A percentile compares a stretch with the other conserved stretches of the same genome.
Conservation (phyloP, 805 yeast genomes). For the Cyberlindnera nakhonratchasimensis region DNA sequence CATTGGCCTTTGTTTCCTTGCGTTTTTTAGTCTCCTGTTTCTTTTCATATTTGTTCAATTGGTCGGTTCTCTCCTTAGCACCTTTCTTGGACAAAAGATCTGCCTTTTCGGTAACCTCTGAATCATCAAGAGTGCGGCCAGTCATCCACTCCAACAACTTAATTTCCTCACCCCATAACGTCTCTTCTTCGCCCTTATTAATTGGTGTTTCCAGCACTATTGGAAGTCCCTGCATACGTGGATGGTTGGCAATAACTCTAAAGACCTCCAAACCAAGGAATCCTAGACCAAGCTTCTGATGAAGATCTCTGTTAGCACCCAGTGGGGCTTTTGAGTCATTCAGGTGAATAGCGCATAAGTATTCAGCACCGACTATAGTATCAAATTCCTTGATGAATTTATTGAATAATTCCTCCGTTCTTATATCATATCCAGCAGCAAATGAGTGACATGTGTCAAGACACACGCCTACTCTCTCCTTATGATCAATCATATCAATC, state of each 20-base stretch:
- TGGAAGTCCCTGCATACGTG: conserved; percentile 63
- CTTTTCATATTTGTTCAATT: conserved; percentile 14
- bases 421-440: conserved; percentile 93
- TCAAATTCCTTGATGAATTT: conserved; percentile 80
- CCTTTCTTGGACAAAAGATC: conserved; percentile 57
- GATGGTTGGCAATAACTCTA: conserved; percentile 67
- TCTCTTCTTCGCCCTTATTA: conserved; percentile 48
- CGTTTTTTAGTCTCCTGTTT: conserved; percentile 13
- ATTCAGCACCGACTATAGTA: conserved; percentile 65
- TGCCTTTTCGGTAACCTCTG: conserved; percentile 48
- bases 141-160: conserved; percentile 79
- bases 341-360: conserved; percentile 76
- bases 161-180: conserved; percentile 74
- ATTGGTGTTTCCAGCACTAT: conserved; percentile 86
- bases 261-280: conserved; percentile 86
- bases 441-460: conserved; percentile 94
- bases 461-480: conserved; percentile 89
- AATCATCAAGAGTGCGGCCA: conserved; percentile 50
- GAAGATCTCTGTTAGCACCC: conserved; percentile 86
- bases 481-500: conserved; percentile 74
- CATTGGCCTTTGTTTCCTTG: conserved; percentile 9
- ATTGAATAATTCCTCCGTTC: conserved; percentile 52
- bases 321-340: conserved; percentile 95
- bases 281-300: conserved; percentile 86
- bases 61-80: conserved; percentile 49